phyloP scores from a whole-genome alignment of 2,329 filamentous ascomycete species.

The Dryadomyces quercus-mongolicae region DNA sequence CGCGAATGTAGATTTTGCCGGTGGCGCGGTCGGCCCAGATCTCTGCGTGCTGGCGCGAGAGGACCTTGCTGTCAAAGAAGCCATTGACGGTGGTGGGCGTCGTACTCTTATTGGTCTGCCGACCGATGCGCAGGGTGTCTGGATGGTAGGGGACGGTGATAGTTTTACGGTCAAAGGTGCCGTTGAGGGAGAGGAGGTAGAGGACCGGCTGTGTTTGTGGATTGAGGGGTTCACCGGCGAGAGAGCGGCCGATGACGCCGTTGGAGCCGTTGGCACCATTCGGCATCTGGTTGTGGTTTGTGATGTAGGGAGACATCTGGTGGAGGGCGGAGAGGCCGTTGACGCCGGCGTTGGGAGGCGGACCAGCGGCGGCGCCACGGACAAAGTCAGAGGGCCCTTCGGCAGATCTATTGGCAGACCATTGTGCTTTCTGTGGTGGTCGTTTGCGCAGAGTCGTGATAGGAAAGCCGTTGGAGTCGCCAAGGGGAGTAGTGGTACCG shows the following conservation, averaged over 20 bases:
- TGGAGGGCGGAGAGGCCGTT: conserved; percentile 15
- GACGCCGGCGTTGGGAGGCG: conserved; percentile 22
- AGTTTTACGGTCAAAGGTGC: conserved; percentile 93
- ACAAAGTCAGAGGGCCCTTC: conserved; percentile 36
- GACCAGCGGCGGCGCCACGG: conserved; percentile 24
- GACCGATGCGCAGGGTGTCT: conserved; percentile 88
- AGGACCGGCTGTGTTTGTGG: conserved; percentile 63
- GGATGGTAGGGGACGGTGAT: conserved; percentile 87
- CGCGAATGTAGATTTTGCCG: conserved; percentile 89
- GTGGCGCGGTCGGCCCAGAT: conserved; percentile 68
- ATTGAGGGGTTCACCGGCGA: conserved; percentile 32
- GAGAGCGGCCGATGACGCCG: conserved; percentile 46
- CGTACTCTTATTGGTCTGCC: conserved; percentile 95
- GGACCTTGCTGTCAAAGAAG: conserved; percentile 95
- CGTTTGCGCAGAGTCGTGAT: conserved; percentile 38
- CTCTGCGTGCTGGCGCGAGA: conserved; percentile 92
- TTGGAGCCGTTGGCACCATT: conserved; percentile 25
- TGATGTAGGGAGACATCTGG: conserved; percentile 24
- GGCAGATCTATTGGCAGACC: conserved; percentile 34
- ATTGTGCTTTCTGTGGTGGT: conserved; percentile 32
- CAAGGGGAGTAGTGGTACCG: conserved; percentile 14
- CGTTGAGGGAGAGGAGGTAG: conserved; percentile 81
- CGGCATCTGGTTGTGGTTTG: conserved; percentile 20
- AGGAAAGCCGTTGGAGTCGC: conserved; percentile 39
- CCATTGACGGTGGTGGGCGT: conserved; percentile 84